Conservation (phyloP, 768 basidiomycete genomes). For the Strobilomyces echinocephalus region DNA sequence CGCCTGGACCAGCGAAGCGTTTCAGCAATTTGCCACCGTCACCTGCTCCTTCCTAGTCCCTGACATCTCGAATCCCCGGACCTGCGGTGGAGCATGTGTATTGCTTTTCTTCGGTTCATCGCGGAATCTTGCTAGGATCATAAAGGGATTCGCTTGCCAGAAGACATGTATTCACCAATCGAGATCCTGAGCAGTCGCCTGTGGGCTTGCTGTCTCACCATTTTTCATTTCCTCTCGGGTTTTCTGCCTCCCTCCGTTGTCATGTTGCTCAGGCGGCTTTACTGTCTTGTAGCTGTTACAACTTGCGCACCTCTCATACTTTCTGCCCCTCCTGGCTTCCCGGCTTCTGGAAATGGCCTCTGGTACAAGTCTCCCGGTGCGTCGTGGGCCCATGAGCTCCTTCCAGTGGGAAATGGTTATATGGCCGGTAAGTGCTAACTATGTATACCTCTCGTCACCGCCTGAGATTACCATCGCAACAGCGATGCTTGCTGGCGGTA, state of each 20-base stretch:
- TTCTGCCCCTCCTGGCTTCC: slow-evolving; percentile 46
- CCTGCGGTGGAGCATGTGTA: not conserved
- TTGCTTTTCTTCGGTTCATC: not conserved
- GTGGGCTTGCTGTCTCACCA: slow-evolving; percentile 13
- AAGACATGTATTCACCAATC: slow-evolving; percentile 21
- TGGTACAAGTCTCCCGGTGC: slow-evolving; percentile 58
- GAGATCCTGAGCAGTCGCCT: slow-evolving; percentile 15
- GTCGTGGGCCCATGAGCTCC: slow-evolving; percentile 54
- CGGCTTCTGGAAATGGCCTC: slow-evolving; percentile 66
- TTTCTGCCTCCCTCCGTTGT: slow-evolving; percentile 17
- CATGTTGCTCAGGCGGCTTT: slow-evolving; percentile 15
- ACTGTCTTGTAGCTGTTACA: slow-evolving; percentile 18
- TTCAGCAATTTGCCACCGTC: not conserved
- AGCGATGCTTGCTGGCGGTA: slow-evolving; percentile 68
- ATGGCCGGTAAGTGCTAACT: slow-evolving; percentile 45
- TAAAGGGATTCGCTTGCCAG: not conserved
- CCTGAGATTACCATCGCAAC: not conserved
- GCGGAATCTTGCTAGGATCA: not conserved
- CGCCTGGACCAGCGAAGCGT: not conserved
- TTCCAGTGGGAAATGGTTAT: slow-evolving; percentile 74
- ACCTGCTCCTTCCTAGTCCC: not conserved
- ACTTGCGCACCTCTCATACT: slow-evolving; percentile 15
- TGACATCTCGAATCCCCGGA: not conserved
- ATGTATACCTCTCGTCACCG: not conserved
- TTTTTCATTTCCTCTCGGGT: slow-evolving; percentile 11